Base-by-base conservation (phyloP, 148 eudicot species). In the Limonium bicolor region DNA sequence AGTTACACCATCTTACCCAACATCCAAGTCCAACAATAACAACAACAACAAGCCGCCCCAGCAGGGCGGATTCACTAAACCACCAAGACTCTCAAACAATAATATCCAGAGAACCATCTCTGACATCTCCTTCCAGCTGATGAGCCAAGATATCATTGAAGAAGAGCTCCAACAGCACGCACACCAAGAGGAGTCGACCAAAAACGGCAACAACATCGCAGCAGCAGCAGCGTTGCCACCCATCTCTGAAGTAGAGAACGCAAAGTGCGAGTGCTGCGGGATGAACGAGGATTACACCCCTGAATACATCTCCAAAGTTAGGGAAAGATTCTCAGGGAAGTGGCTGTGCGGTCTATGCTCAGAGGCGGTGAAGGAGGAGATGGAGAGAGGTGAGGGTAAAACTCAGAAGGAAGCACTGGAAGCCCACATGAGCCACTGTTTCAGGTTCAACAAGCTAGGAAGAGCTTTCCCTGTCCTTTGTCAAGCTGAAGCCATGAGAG, bases 251-350 rank as follows among this genome's bases (percentile, higher is more conserved):
- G 81, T 73, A 2, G 84, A 71, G 43, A 68, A 76, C 7, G 85
- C 79, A 10, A 84, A 71, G 46, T 84, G 95, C 27, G 95, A 84
- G 60, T 84, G 95, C 48, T 84, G 95, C 52, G 88, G 82, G 16
- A 80, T 84, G 95, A 51, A 62, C 6, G 95, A 84, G 40, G 95
- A 84, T 66, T 84, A 71, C 69, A 84, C 95, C 1, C 77, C 68
- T 0, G 77, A 71, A 58, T 80, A 84, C 63, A 55, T 79, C 51
- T 65, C 43, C 16, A 46, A 38, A 20, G 73, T 80, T 9, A 67
- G 74, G 1, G 67, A 60, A 7, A 71, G 61, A 62, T 71, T 65
- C 54, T 44, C 35, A 0, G 82, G 90, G 12, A 80, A 71, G 60
- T 79, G 84, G 84, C 64, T 84, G 29, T 80, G 85, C 24, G 85